Evolutionary conservation across 371 early-diverging fungal genomes (phyloP), one percentile per base, ranked within the genome.

Genomic region (Thermomucor indicae-seudaticae): DNA sequence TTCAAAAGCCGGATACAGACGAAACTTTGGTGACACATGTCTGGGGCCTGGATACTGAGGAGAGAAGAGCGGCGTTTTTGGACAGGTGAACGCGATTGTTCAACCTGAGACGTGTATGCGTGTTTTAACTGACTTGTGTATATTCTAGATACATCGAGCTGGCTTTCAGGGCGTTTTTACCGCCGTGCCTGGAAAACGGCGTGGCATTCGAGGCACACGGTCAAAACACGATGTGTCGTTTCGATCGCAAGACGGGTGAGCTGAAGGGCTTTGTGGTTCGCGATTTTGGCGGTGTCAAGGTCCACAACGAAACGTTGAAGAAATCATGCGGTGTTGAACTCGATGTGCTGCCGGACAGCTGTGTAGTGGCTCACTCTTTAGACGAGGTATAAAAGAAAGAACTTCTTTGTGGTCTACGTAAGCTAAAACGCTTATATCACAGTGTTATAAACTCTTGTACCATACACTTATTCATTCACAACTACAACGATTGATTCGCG

Each of bases 281-380:
- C 43, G 88, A 89, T 60, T 89, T 84, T 75, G 89, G 89, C 57
- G 89, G 89, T 30, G 65, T 86, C 35, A 84, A 78, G 61, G 76
- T 75, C 4, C 83, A 87, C 47, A 73, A 62, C 20, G 70, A 72
- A 24, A 83, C 81, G 14, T 67, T 86, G 20, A 52, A 54, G 20
- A 37, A 53, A 19, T 58, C 79, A 5, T 64, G 62, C 23, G 78
- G 76, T 35, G 57, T 63, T 22, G 55, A 75, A 27, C 57, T 81
- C 24, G 76, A 83, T 29, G 76, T 83, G 31, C 57, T 85, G 19
- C 80, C 84, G 11, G 83, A 77, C 39, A 70, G 76, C 38, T 75
- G 73, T 57, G 76, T 75, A 11, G 78, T 72, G 25, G 86, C 85
- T 2, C 48, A 77, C 16, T 49, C 64, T 4, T 40, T 80, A 48